Percentiles rank a stretch among this genome's conserved stretches.
phyloP scores from a whole-genome alignment of 139 green algal genomes.

The Parachlorella kessleri region DNA sequence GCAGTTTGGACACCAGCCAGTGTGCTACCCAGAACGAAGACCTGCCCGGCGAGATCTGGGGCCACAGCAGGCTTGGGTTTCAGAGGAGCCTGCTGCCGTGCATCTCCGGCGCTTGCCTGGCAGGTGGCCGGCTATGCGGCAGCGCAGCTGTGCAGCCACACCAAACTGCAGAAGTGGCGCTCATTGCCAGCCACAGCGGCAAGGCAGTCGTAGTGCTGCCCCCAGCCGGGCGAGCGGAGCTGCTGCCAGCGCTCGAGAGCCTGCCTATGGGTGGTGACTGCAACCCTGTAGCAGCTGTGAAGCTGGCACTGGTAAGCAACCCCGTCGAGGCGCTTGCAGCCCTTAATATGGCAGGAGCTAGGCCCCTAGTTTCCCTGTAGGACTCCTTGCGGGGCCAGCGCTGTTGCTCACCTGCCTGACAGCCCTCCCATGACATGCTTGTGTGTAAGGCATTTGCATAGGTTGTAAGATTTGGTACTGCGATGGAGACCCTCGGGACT shows the following conservation, averaged over 20 bases:
- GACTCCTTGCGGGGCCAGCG: too few species aligned
- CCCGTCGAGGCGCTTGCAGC: background rate
- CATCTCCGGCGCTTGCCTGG: background rate
- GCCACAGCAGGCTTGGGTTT: conserved; percentile 13
- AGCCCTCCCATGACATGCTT: background rate
- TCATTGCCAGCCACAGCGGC: conserved; percentile 1
- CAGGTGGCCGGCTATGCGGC: background rate
- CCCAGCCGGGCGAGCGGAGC: background rate
- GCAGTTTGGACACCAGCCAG: conserved; percentile 22
- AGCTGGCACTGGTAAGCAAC: conserved; percentile 20
- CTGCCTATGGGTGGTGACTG: background rate
- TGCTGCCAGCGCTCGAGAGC: conserved; percentile 11
- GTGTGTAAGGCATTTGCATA: background rate
- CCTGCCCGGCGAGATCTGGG: background rate
- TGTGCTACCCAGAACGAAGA: conserved; percentile 11
- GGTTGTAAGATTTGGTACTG: background rate
- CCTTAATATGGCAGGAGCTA: too few species aligned
- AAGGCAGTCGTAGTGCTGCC: conserved; percentile 8
- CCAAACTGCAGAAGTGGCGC: background rate
- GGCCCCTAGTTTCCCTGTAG: too few species aligned
- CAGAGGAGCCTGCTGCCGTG: conserved; percentile 14
- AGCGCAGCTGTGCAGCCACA: background rate
- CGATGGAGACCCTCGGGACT: background rate
- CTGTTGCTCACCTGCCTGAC: too few species aligned
- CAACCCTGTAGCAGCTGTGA: conserved; percentile 6